Evolutionary conservation across 805 yeast genomes (phyloP), one percentile per base, ranked within the genome.

Genomic region (Spencermartinsiella europaea): DNA sequence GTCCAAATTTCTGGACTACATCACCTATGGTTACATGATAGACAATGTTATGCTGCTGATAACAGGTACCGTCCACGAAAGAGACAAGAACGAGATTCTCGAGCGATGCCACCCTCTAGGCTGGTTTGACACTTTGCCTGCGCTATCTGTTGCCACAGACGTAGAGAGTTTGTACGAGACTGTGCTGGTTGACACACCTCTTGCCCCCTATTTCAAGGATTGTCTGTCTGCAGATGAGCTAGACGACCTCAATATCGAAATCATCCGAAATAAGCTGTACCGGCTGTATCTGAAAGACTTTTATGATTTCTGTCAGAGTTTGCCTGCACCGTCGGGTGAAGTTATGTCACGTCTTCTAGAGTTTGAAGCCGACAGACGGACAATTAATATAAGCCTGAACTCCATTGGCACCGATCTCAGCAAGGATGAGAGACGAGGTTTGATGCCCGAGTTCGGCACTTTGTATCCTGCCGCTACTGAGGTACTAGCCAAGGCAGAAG

Each of bases 41-140:
- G 99, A 93, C 70, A 93, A 93, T 66, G 96, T 93, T 34, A 86
- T 93, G 20, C 74, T 93, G 61, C 85, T 93, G 84, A 91, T 93
- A 61, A 90, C 97, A 1, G 99, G 99, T 19, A 89, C 99, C 0
- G 78, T 93, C 51, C 99, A 93, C 64, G 95, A 90, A 61, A 78
- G 98, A 60, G 96, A 95, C 67, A 81, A 86, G 61, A 69, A 80
- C 36, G 99, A 93, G 61, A 83, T 95, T 44, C 75, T 93, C 60
- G 80, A 81, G 49, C 81, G 96, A 63, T 89, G 96, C 65, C 95
- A 93, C 64, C 99, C 99, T 0, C 74, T 93, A 57, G 99, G 99
- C 38, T 90, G 97, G 96, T 93, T 93, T 61, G 99, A 93, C 58
- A 91, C 98, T 5, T 77, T 93, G 56, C 99, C 99, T 31, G 91